Base-by-base conservation (phyloP, 2,329 filamentous ascomycete species). In the Fusarium lateritium region DNA sequence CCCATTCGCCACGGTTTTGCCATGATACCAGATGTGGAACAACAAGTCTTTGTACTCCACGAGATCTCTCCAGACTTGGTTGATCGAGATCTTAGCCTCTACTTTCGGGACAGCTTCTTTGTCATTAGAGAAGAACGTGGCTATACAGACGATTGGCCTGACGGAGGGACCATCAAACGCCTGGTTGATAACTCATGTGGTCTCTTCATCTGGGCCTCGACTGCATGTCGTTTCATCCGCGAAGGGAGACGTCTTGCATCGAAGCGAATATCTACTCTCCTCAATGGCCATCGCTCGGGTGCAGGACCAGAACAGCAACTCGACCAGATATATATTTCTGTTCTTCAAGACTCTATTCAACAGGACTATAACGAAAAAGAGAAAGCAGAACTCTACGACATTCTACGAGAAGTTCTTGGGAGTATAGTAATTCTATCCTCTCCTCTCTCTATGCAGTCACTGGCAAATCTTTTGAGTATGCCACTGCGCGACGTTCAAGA, bases 11-110 rank as follows among this genome's bases (percentile, higher is more conserved):
- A 53, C 11, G 39, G 50, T 4, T 36, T 53, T 15, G 39, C 33
- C 2, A 26, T 26, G 17, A 50, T 50, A 24, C 50, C 50, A 2
- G 39, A 53, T 19, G 50, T 43, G 9, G 15, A 44, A 14, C 15
- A 26, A 19, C 50, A 53, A 14, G 50, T 53, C 38, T 53, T 53
- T 43, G 50, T 53, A 2, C 50, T 53, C 7, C 38, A 53, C 11
- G 50, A 53, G 3, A 53, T 53, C 2, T 53, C 50, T 8, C 28
- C 39, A 3, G 21, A n/a, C 17, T 14, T 44, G 3, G 28, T 53
- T 9, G 39, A 53, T 21, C 39, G 28, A 15, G 39, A 53, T 13
- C 24, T 53, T 1, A 34, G 34, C 13, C 39, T 53, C 19, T 53
- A 43, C 50, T 53, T 53, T 9, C 13, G 28, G 7, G 34, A 50